phyloP scores from a whole-genome alignment of 129 eudicot species.

The Tagetes patula region DNA sequence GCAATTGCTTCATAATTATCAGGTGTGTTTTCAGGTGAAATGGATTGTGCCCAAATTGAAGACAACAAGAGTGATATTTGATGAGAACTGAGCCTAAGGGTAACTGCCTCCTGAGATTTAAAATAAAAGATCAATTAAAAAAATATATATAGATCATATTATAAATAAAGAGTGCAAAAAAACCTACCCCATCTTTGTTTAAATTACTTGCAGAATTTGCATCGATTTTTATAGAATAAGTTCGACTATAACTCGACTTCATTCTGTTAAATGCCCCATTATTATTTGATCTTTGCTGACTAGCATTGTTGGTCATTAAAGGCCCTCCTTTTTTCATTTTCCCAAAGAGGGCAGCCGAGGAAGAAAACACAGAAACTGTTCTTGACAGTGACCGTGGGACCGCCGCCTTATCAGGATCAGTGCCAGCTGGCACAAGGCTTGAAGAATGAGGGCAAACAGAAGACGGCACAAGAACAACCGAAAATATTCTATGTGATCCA shows the following conservation, averaged over 20 bases:
- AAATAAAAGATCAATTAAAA: not conserved
- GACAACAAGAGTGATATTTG: conserved; percentile 80
- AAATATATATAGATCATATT: not conserved
- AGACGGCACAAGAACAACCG: conserved; percentile 96
- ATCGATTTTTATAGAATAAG: conserved; percentile 48
- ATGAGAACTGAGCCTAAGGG: conserved; percentile 75
- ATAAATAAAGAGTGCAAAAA: conserved; percentile 10
- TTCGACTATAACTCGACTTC: conserved; percentile 75
- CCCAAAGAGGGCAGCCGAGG: conserved; percentile 95
- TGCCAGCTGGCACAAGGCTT: conserved; percentile 25
- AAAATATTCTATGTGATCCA: conserved; percentile 89
- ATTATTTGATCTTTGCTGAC: conserved; percentile 38
- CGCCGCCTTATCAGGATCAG: conserved; percentile 42
- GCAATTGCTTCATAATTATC: conserved; percentile 93
- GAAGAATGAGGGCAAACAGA: conserved; percentile 67
- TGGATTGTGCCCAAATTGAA: conserved; percentile 87
- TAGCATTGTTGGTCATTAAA: conserved; percentile 39
- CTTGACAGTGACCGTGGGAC: conserved; percentile 79
- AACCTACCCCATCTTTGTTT: conserved; percentile 57
- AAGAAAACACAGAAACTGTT: conserved; percentile 93
- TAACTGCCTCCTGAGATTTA: conserved; percentile 54
- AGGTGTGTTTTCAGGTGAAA: conserved; percentile 62
- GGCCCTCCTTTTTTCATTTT: conserved; percentile 64
- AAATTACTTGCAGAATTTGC: conserved; percentile 36
- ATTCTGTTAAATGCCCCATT: conserved; percentile 61